Conservation (phyloP, 2,329 filamentous ascomycete species). For the Diaporthe sp. region DNA sequence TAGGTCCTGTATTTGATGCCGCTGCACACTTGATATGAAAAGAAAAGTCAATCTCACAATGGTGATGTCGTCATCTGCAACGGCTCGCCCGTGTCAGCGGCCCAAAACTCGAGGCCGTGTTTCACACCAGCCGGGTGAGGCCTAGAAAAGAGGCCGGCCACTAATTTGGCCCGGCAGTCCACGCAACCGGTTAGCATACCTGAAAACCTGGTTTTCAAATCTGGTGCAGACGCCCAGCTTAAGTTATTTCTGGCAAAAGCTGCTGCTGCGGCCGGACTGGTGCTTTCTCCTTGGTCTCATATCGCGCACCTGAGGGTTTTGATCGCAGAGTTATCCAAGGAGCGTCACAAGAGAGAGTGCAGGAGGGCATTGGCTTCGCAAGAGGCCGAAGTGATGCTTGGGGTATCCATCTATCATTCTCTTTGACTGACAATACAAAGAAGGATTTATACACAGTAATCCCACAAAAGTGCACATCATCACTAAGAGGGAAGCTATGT, state of each 20-base stretch:
- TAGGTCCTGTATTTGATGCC: rapidly evolving
- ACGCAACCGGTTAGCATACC: not conserved
- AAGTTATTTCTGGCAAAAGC: not conserved
- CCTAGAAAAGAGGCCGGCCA: not conserved
- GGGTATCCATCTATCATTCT: no score
- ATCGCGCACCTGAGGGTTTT: no score
- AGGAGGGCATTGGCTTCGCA: no score
- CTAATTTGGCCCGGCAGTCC: not conserved
- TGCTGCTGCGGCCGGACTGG: not conserved
- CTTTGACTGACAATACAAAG: no score
- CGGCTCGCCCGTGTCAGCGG: not conserved
- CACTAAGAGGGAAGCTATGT: no score
- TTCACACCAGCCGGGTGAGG: slow-evolving; percentile 26
- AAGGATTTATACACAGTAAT: no score
- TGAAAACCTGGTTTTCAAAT: no score
- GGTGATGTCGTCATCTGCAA: slow-evolving; percentile 10
- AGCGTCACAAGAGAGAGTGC: no score
- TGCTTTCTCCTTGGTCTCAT: no score
- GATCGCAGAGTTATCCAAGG: no score
- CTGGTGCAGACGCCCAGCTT: rapidly evolving
- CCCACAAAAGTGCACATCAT: no score
- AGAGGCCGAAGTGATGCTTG: no score
- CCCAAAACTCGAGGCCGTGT: slow-evolving; percentile 7
- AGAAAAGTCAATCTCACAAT: not conserved
- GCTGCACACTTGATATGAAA: not conserved